Base-by-base conservation (phyloP, 1,284 basidiomycete species). In the Leccinum proximum region DNA sequence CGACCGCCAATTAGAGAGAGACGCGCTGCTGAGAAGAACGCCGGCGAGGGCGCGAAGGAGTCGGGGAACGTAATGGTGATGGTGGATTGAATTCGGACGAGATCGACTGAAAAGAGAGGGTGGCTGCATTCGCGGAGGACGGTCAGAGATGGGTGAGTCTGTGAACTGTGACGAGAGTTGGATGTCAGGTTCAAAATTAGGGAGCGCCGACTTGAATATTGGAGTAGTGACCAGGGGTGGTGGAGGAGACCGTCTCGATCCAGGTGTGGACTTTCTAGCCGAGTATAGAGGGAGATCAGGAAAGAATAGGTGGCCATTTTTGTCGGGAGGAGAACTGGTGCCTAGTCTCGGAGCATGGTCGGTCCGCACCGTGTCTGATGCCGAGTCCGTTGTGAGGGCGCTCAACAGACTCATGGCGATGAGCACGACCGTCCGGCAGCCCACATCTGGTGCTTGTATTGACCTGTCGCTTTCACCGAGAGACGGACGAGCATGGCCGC, bases 1-100 rank as follows among this genome's bases (percentile, higher is more conserved):
- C 89, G 87, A 10, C 91, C 91, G 10, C 22, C 22, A 22, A 22
- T 22, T 22, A 22, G 22, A 93, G 80, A 22, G 91, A 93, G 50
- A 93, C 88, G 61, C 91, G 84, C 67, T 92, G 90, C 69, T 93
- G 91, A 6, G 91, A 93, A 38, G 90, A 92, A 64, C 91, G 81
- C 58, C 89, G 81, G 37, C 91, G 83, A 54, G 89, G 82, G 13
- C 89, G 85, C 45, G 88, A 82, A 38, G 84, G 76, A 2, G 78
- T 79, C 5, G 81, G 80, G 14, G 81, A 79, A 63, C 77, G 79
- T 6, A 74, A 65, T 56, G 72, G 66, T 8, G 76, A 65, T 8
- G 79, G 71, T 50, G 69, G 71, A 66, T 70, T 69, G 42, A 57
- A 65, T 66, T 68, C 73, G 59, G 66, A 63, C 59, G 66, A 62